These are phyloP conservation scores for Inonotus hispidus DNA, from an alignment of 1,284 basidiomycete species.

Conservation along the genomic window DNA sequence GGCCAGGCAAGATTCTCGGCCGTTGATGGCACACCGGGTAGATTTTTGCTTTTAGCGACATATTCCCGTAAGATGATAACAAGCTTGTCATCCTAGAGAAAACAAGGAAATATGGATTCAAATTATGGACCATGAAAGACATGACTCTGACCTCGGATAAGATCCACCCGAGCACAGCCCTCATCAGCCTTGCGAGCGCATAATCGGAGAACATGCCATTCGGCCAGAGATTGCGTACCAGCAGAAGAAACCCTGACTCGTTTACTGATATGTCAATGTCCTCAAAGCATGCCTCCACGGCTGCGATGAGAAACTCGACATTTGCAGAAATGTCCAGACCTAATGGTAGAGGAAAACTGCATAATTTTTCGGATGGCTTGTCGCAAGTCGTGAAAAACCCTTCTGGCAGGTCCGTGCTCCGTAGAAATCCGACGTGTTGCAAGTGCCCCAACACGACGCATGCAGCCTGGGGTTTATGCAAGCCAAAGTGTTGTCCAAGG, in stretches of 20 bases:
- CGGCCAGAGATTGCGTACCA: slow-evolving; percentile 65
- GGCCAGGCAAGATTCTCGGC: slow-evolving; percentile 47
- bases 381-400: slow-evolving; percentile 33
- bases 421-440: slow-evolving; percentile 55
- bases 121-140: not conserved
- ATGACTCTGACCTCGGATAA: slow-evolving; percentile 18
- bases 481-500: slow-evolving; percentile 54
- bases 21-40: slow-evolving; percentile 60
- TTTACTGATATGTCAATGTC: slow-evolving; percentile 70
- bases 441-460: slow-evolving; percentile 54
- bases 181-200: slow-evolving; percentile 34
- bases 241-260: slow-evolving; percentile 63
- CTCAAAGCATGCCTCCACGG: slow-evolving; percentile 65
- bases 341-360: slow-evolving; percentile 61
- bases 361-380: slow-evolving; percentile 32
- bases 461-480: slow-evolving; percentile 49
- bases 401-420: slow-evolving; percentile 36
- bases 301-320: slow-evolving; percentile 65
- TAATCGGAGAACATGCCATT: slow-evolving; percentile 67
- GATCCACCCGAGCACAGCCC: slow-evolving; percentile 25
- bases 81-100: slow-evolving; percentile 51
- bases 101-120: slow-evolving; percentile 1
- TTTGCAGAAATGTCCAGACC: slow-evolving; percentile 65
- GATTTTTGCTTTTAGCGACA: slow-evolving; percentile 42
- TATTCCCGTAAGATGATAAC: slow-evolving; percentile 60